These are phyloP conservation scores for Triadica sebifera DNA, from an alignment of 345 rosid genomes.

Conservation along the genomic window DNA sequence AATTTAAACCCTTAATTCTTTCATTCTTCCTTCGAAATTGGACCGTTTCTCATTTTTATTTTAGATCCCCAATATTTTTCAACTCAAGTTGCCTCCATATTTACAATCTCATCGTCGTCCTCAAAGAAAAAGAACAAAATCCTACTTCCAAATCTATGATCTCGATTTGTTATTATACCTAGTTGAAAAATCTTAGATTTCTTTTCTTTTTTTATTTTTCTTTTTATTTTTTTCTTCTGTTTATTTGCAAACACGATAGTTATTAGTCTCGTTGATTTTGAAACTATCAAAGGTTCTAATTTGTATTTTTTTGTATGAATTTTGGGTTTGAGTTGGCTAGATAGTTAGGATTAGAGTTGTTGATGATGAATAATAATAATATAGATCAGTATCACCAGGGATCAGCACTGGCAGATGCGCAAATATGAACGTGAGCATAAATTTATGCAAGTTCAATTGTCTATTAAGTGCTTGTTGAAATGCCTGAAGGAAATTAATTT, in stretches of 20 bases:
- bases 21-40: neutral
- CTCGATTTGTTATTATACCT: neutral
- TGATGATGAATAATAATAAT: conserved; percentile 54
- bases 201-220: too few species aligned
- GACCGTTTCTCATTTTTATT: neutral
- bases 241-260: neutral
- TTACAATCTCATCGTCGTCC: conserved; percentile 24
- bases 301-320: conserved; percentile 19
- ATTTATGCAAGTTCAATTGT: too few species aligned
- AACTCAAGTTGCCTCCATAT: conserved; percentile 18
- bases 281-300: conserved; percentile 15
- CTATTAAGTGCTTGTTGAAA: too few species aligned
- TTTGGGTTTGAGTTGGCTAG: conserved; percentile 7
- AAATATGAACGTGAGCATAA: conserved; percentile 44
- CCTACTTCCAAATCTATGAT: neutral
- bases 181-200: conserved; percentile 2
- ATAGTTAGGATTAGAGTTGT: conserved; percentile 35
- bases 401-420: conserved; percentile 46
- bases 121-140: neutral
- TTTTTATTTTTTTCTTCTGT: neutral
- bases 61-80: conserved; percentile 34
- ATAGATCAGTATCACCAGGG: conserved; percentile 51
- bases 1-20: neutral
- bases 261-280: conserved; percentile 11
- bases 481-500: too few species aligned